Evolutionary conservation across 129 eudicot genomes (phyloP), one percentile per base, ranked within the genome.

Genomic region (Pulicaria dysenterica): DNA sequence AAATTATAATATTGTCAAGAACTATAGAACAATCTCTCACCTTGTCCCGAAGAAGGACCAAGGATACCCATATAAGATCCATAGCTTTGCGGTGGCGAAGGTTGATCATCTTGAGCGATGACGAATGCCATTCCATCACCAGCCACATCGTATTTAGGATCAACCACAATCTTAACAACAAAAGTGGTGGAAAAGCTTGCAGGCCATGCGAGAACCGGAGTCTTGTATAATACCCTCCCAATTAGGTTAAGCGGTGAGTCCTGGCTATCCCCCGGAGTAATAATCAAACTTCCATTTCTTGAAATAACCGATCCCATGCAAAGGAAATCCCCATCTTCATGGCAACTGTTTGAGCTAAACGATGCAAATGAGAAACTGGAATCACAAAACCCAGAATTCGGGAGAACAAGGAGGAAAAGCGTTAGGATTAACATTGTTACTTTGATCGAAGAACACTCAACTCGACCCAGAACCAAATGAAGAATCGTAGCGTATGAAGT

Each of bases 51-150:
- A 6, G 79, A 51, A 36, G 85, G 87, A 80, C 85, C 91, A 50
- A 80, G 83, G 65, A 88, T 82, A 5, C 89, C 94, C 11, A 84
- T 51, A 74, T 74, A 88, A 2, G 91, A 83, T 13, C 96, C 96
- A 60, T 43, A 84, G 70, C 96, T 86, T 47, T 73, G 51, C 0
- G 73, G 55, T 1, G 96, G 96, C 0, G 96, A 86, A 13, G 96
- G 85, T 14, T 73, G 68, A 62, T 83, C 39, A 43, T 84, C 88
- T 38, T 79, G 91, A 1, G 96, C 96, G 1, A 89, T 36, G 36
- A 89, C 75, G 59, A 89, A 86, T 0, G 91, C 85, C 87, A 89
- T 86, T 70, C 96, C 96, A 57, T 89, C 96, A 3, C 96, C 91
- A 41, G 64, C 69, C 14, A 73, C 61, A 2, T 66, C 2, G 19